Base-by-base conservation (phyloP, 257 asterid genomes). In the Datura wrightii region DNA sequence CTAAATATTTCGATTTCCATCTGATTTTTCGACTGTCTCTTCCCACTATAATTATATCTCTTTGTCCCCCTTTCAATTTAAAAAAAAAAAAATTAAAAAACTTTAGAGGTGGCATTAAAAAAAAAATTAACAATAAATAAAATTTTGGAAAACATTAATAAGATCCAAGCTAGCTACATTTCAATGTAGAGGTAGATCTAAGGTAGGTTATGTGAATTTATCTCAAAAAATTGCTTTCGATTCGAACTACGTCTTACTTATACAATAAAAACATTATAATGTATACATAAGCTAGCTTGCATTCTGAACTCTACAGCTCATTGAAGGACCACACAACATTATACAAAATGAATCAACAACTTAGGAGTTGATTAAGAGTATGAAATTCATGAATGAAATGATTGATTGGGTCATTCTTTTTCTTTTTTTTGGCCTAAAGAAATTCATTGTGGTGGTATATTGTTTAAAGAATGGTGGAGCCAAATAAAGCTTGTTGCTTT, bases 321-420 rank as follows among this genome's bases (percentile, higher is more conserved):
- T 24, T 2, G n/a, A 3, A 74, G 60, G 81, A 24, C 60, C 81
- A 44, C 60, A 24, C 31, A 24, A 24, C 60, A 1, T 48, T 59
- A 48, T 80, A 79, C 83, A 14, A 14, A 11, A 48, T 34, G n/a
- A 24, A 11, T 13, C 1, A 7, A 74, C 11, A 50, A 24, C 60
- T 24, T 24, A 72, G 41, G 1, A 46, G 58, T 19, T 46, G 80
- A 72, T 72, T 44, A 46, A 72, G n/a, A 46, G 41, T 19, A 46
- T 72, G 41, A 11, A 72, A 72, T 72, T 72, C 80, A 72, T 72
- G 80, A 72, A 46, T 46, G 59, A 19, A 44, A 72, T 72, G 80
- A 72, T 72, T 72, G n/a, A 72, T 46, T 46, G 80, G 80, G 58
- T 72, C 59, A 3, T 72, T 72, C 39, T 46, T 10, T 72, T 72